Conservation (phyloP, 495 filamentous ascomycete genomes). For the Aspergillus heteromorphus region DNA sequence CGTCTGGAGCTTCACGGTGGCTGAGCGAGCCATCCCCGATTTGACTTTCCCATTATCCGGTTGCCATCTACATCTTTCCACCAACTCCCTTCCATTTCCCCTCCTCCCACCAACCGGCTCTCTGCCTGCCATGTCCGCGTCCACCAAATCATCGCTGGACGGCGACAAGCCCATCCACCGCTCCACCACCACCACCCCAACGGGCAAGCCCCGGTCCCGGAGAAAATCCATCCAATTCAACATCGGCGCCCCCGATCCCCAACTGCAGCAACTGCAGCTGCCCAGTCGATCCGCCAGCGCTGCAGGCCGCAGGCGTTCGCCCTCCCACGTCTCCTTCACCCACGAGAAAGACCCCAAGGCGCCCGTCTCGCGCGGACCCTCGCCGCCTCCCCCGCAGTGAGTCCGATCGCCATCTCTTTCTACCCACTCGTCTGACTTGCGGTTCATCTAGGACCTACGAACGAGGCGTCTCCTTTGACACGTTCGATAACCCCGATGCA, state of each 20-base stretch:
- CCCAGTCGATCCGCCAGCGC: slow-evolving; percentile 26
- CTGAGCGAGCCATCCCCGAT: slow-evolving; percentile 11
- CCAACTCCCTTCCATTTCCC: slow-evolving; percentile 17
- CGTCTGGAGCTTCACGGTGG: slow-evolving; percentile 25
- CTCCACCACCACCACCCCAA: slow-evolving; percentile 30
- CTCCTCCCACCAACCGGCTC: neutral
- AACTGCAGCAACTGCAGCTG: slow-evolving; percentile 20
- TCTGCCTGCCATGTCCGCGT: slow-evolving; percentile 20
- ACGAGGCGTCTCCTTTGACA: slow-evolving; percentile 81
- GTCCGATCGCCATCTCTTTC: too few relatives aligned
- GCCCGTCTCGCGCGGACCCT: slow-evolving; percentile 23
- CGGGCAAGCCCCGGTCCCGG: slow-evolving; percentile 18
- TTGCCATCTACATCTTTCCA: neutral
- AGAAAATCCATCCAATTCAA: slow-evolving; percentile 43
- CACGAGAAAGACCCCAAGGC: slow-evolving; percentile 25
- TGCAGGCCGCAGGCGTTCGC: slow-evolving; percentile 23
- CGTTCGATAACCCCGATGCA: slow-evolving; percentile 81
- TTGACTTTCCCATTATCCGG: neutral
- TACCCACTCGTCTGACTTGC: too few relatives aligned
- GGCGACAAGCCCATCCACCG: slow-evolving; percentile 48
- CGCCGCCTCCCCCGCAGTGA: slow-evolving; percentile 38
- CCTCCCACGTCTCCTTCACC: slow-evolving; percentile 18
- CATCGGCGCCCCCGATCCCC: slow-evolving; percentile 25
- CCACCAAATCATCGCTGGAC: slow-evolving; percentile 40
- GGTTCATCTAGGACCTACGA: slow-evolving; percentile 38